Percentiles rank a stretch among this genome's conserved stretches.
Conservation (phyloP, 352 stramenopile species). For the Phytophthora rubi region DNA sequence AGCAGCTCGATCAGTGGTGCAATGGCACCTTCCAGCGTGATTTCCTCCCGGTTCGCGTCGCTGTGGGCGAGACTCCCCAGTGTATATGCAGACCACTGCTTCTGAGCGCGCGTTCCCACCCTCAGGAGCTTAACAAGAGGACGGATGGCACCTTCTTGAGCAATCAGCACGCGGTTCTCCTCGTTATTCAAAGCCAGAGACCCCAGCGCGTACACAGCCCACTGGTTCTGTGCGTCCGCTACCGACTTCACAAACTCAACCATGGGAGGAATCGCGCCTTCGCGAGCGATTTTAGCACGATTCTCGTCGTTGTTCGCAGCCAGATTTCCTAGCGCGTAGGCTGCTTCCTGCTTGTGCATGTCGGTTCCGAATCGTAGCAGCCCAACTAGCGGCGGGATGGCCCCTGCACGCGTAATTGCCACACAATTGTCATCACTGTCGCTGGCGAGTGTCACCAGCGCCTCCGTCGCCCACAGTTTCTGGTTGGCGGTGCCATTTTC, state of each 20-base stretch:
- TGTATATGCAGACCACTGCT: slow-evolving; percentile 8
- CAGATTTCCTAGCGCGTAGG: slow-evolving; percentile 9
- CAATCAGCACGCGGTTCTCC: slow-evolving; percentile 1
- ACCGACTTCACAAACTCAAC: slow-evolving; percentile 11
- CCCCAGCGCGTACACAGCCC: slow-evolving; percentile 13
- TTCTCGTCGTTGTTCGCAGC: slow-evolving; percentile 9
- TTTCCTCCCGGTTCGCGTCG: neutral
- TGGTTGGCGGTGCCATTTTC: slow-evolving; percentile 18
- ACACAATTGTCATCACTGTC: slow-evolving; percentile 1
- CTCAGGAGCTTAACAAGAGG: slow-evolving; percentile 6
- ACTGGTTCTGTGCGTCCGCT: slow-evolving; percentile 14
- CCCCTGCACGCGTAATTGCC: slow-evolving; percentile 8
- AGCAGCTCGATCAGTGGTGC: slow-evolving; percentile 5
- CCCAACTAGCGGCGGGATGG: slow-evolving; percentile 2
- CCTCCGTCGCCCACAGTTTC: slow-evolving; percentile 21
- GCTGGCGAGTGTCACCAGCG: slow-evolving; percentile 12
- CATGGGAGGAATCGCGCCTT: slow-evolving; percentile 8
- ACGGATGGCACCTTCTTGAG: slow-evolving; percentile 5
- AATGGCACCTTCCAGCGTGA: slow-evolving; percentile 6
- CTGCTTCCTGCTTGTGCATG: slow-evolving; percentile 9
- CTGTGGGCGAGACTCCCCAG: slow-evolving; percentile 2
- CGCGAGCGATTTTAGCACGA: slow-evolving; percentile 8
- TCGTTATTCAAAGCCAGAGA: slow-evolving; percentile 10
- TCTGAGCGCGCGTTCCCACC: slow-evolving; percentile 10
- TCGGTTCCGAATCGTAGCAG: slow-evolving; percentile 9